Evolutionary conservation across 441 rosid genomes (phyloP).

Genomic region (Jatropha podagrica): DNA sequence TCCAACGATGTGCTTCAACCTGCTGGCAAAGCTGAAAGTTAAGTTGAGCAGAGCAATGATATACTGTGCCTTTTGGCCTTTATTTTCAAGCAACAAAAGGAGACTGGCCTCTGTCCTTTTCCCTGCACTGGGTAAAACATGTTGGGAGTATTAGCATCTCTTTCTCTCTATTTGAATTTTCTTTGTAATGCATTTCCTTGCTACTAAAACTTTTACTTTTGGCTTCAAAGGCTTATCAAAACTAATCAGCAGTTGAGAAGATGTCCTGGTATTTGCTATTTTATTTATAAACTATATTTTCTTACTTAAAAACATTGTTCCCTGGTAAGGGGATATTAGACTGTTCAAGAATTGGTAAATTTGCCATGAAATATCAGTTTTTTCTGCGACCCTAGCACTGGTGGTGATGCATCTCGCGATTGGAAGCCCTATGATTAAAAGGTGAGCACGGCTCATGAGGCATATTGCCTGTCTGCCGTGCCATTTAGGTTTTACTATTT

Average conservation of each 20-base stretch:
- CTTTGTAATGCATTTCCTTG: slow-evolving; percentile 40
- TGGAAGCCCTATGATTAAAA: slow-evolving; percentile 77
- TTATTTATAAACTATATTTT: slow-evolving; percentile 38
- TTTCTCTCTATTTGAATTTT: slow-evolving; percentile 46
- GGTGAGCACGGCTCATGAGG: slow-evolving; percentile 96
- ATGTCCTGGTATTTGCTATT: slow-evolving; percentile 65
- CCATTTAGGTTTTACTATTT: slow-evolving; percentile 59
- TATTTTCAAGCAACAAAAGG: slow-evolving; percentile 57
- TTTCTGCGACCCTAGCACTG: slow-evolving; percentile 82
- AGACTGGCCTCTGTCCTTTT: slow-evolving; percentile 45
- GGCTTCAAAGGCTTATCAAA: slow-evolving; percentile 70
- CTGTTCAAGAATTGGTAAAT: slow-evolving; percentile 62
- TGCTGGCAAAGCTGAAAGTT: slow-evolving; percentile 44
- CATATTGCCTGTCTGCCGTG: slow-evolving; percentile 85
- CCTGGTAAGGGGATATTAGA: slow-evolving; percentile 97
- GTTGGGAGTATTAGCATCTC: slow-evolving; percentile 66
- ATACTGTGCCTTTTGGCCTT: slow-evolving; percentile 45
- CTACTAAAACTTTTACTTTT: slow-evolving; percentile 56
- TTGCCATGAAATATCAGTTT: slow-evolving; percentile 64
- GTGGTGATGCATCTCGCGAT: slow-evolving; percentile 84
- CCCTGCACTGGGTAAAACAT: slow-evolving; percentile 50
- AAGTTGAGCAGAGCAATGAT: slow-evolving; percentile 51
- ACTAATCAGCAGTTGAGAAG: slow-evolving; percentile 70
- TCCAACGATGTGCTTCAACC: slow-evolving; percentile 55
- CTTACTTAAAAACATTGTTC: slow-evolving; percentile 42